Conservation (phyloP, 2,329 filamentous ascomycete genomes). For the Xylariaceae sp. region DNA sequence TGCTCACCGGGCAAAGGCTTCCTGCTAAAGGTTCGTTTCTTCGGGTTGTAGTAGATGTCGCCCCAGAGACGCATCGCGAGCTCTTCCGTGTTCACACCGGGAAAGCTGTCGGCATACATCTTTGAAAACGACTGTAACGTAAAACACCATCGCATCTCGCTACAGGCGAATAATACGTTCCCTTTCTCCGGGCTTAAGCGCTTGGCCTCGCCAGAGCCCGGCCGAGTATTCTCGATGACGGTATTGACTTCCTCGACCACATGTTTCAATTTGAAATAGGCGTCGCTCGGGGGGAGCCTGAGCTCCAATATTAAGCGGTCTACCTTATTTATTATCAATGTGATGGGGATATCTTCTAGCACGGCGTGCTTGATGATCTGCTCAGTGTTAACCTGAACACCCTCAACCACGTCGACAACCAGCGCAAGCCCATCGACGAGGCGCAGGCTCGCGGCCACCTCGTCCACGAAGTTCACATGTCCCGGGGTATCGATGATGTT, state of each 20-base stretch:
- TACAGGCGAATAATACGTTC: constrained; percentile 95
- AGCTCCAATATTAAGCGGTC: constrained; percentile 91
- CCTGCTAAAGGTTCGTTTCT: constrained; percentile 84
- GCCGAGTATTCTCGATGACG: constrained; percentile 81
- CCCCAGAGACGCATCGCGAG: constrained; percentile 89
- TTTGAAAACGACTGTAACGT: constrained; percentile 90
- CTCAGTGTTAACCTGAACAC: constrained; percentile 97
- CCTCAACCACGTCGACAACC: constrained; percentile 93
- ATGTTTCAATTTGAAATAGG: constrained; percentile 98
- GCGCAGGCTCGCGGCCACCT: constrained; percentile 83
- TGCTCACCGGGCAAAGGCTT: constrained; percentile 69
- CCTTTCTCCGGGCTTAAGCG: constrained; percentile 93
- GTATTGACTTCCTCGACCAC: constrained; percentile 99
- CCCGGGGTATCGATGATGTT: constrained; percentile 96
- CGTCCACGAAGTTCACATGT: constrained; percentile 97
- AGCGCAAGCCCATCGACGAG: constrained; percentile 88
- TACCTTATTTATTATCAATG: constrained; percentile 94
- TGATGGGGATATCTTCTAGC: constrained; percentile 81
- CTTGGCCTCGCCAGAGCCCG: constrained; percentile 71
- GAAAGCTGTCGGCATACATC: constrained; percentile 90
- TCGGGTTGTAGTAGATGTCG: constrained; percentile 92
- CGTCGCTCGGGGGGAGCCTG: constrained; percentile 88
- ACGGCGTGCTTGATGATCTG: constrained; percentile 96
- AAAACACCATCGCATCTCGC: constrained; percentile 94
- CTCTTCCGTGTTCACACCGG: constrained; percentile 73